These are phyloP conservation scores for Collybia sordida DNA, from an alignment of 768 basidiomycete genomes.

Conservation along the genomic window DNA sequence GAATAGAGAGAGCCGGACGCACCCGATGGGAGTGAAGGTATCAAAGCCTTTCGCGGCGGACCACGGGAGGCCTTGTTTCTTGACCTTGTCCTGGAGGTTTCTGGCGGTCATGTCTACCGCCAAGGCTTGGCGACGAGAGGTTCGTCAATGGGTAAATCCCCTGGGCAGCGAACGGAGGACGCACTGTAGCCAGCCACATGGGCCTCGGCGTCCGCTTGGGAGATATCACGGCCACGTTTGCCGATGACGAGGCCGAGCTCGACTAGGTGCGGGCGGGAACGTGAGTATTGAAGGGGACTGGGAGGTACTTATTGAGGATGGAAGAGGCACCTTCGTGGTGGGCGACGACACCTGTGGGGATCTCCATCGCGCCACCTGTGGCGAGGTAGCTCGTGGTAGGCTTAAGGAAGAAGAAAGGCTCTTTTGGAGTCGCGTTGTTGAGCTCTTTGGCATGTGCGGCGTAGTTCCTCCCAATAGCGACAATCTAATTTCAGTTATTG, in stretches of 20 bases:
- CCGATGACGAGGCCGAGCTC: conserved; percentile 98
- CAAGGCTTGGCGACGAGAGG: conserved; percentile 53
- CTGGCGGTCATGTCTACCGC: conserved; percentile 97
- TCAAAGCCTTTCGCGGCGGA: conserved; percentile 96
- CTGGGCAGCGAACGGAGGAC: conserved; percentile 20
- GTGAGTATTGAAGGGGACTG: conserved; percentile 3
- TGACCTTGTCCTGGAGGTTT: conserved; percentile 91
- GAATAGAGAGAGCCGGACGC: conserved; percentile 15
- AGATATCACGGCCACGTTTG: conserved; percentile 80
- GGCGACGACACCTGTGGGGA: conserved; percentile 78
- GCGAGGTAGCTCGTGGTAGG: conserved; percentile 88
- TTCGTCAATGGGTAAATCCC: conserved; percentile 4
- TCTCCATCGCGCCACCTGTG: conserved; percentile 79
- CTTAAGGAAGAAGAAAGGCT: conserved; percentile 99
- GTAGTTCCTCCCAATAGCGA: conserved; percentile 96
- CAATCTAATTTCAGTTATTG: conserved; percentile 54
- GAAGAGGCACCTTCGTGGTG: conserved; percentile 82
- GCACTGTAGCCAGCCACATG: conserved; percentile 92
- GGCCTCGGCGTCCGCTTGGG: conserved; percentile 64
- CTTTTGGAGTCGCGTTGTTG: conserved; percentile 83
- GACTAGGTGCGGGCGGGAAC: conserved; percentile 49
- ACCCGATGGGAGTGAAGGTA: conserved; percentile 94
- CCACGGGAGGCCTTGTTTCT: conserved; percentile 96
- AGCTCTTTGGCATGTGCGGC: conserved; percentile 90
- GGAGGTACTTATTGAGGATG: neutral